Evolutionary conservation across 768 basidiomycete genomes (phyloP).

Genomic region (Agaricus subrufescens): DNA sequence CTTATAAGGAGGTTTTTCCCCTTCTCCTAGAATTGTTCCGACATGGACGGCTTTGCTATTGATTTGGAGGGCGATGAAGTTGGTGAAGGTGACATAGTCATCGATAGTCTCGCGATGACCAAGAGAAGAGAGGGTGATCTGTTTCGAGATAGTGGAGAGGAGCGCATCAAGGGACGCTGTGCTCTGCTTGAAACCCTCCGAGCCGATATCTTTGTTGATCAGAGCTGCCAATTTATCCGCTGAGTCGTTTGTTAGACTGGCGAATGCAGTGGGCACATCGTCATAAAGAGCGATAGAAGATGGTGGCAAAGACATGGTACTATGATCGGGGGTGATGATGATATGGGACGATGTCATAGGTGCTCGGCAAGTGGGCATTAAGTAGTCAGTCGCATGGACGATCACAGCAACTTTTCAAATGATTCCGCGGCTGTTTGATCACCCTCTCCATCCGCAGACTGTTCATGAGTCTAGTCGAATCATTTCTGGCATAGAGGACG

Average conservation of each 20-base stretch:
- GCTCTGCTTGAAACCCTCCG: background rate
- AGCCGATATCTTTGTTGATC: background rate
- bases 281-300: background rate
- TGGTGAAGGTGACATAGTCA: slow-evolving; percentile 5
- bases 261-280: background rate
- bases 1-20: background rate
- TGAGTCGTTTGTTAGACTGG: slow-evolving; percentile 2
- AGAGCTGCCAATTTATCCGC: slow-evolving; percentile 5
- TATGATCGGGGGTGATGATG: background rate
- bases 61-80: slow-evolving; percentile 5
- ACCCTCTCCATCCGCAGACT: background rate
- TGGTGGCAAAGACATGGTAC: background rate
- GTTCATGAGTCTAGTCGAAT: background rate
- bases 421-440: background rate
- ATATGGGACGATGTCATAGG: background rate
- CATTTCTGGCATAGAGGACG: background rate
- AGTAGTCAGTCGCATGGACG: background rate
- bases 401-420: background rate
- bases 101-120: slow-evolving; percentile 9
- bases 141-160: slow-evolving; percentile 7
- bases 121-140: slow-evolving; percentile 6
- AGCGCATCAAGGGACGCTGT: slow-evolving; percentile 2
- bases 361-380: background rate
- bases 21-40: slow-evolving; percentile 1
- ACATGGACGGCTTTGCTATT: background rate